phyloP scores from a whole-genome alignment of 345 rosid genomes.

The Iberis pinnata region DNA sequence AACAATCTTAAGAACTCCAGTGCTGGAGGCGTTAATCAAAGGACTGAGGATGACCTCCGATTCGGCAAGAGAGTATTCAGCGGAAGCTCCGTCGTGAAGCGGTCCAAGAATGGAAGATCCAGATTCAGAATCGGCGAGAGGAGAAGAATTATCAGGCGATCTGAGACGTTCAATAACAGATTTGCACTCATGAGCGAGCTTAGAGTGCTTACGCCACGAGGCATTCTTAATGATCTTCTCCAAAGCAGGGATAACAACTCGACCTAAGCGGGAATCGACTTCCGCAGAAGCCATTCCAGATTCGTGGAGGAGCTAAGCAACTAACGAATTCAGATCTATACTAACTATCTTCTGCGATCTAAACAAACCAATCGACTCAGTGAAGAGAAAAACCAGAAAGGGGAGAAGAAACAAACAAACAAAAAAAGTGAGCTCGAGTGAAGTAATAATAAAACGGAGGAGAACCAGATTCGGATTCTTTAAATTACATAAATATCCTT shows the following conservation, averaged over 20 bases:
- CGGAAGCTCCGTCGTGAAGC: constrained; percentile 67
- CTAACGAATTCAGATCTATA: constrained; percentile 36
- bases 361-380: background rate
- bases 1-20: constrained; percentile 72
- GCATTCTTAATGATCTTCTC: constrained; percentile 89
- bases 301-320: constrained; percentile 19
- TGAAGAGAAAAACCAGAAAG: background rate
- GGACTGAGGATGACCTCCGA: constrained; percentile 86
- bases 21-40: constrained; percentile 61
- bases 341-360: background rate
- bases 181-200: constrained; percentile 91
- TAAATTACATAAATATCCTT: constrained; percentile 10
- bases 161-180: constrained; percentile 63
- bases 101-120: constrained; percentile 75
- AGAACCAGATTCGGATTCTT: constrained; percentile 26
- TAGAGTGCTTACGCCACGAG: constrained; percentile 97
- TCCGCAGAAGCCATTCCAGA: constrained; percentile 99
- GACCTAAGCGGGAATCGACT: constrained; percentile 93
- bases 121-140: constrained; percentile 40
- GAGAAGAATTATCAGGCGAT: constrained; percentile 36
- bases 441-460: background rate
- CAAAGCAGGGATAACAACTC: constrained; percentile 63
- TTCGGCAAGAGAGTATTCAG: constrained; percentile 64
- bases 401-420: background rate
- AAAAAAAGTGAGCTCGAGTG: constrained; percentile 13